A percentile compares a stretch with the other conserved stretches of the same genome.
Evolutionary conservation across 305 asterid species (phyloP).

Genomic region (Fraxinus platypoda): DNA sequence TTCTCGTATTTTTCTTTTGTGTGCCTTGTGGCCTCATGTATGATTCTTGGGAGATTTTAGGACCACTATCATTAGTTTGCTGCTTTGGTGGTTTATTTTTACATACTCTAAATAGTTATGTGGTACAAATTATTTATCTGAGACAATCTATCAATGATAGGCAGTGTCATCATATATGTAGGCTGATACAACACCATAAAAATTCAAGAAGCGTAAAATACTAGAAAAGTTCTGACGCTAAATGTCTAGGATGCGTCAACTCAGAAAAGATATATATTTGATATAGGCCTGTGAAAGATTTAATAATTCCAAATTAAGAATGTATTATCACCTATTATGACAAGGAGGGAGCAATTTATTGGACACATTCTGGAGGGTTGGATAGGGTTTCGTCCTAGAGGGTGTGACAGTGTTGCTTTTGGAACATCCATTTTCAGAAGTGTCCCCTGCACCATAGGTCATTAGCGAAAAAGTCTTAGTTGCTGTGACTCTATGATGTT

Average conservation of each 20-base stretch:
- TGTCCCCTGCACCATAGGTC: background rate
- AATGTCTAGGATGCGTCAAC: background rate
- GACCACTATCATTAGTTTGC: background rate
- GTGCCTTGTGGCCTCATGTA: background rate
- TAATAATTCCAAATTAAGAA: background rate
- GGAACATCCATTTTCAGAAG: background rate
- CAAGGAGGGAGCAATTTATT: background rate
- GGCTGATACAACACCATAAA: background rate
- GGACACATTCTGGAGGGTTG: background rate
- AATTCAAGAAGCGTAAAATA: background rate
- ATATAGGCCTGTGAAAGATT: background rate
- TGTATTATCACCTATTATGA: background rate
- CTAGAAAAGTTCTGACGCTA: background rate
- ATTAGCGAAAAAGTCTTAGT: background rate
- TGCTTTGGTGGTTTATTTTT: background rate
- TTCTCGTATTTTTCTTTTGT: background rate
- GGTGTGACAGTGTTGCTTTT: background rate
- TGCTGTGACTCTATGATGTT: background rate
- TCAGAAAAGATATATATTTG: background rate
- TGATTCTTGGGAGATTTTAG: background rate
- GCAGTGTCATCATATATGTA: background rate
- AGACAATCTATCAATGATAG: background rate
- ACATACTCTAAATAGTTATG: background rate
- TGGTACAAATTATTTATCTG: background rate
- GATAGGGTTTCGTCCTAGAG: background rate